Base-by-base conservation (phyloP, 2,329 filamentous ascomycete genomes). In the Aspergillus fijiensis region DNA sequence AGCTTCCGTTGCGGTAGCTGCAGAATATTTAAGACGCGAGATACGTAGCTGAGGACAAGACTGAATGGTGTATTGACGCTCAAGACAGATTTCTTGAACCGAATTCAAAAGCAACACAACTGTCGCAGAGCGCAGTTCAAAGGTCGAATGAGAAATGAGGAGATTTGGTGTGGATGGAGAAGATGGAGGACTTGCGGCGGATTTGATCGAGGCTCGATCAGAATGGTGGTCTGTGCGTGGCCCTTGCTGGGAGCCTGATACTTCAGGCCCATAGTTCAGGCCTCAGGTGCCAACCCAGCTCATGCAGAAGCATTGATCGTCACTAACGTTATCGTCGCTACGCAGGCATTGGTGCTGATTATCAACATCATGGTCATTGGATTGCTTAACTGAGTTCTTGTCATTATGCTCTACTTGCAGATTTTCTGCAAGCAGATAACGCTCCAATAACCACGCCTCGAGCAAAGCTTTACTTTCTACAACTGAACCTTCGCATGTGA, bases 1-100 rank as follows among this genome's bases (percentile, higher is more conserved):
- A 64, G 62, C 60, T 64, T 51, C 51, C 48, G 52, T 49, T 52
- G 57, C 19, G 51, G 47, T 48, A 21, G 47, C 48, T 33, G 51
- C 31, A 25, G 14, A 50, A 54, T 29, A 31, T 19, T 47, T 23
- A n/a, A 27, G 47, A 21, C n/a, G 45, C 39, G 16, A 35, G 33
- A 19, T 16, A 45, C 39, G 39, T 45, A 19, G 16, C 16, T 7
- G 4, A 19, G 6, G n/a, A 19, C 39, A 45, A 9, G 14, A n/a
- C 16, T 16, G 6, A 6, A 19, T 16, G 16, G n/a, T 7, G 16
- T 45, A n/a, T 45, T 12, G 16, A 45, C 39, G 5, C 35, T 33
- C 39, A 9, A 45, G 39, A 45, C 5, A 19, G 7, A 6, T 9
- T n/a, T 6, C 6, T 5, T 45, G 12, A 16, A 19, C 1, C 6